A percentile compares a stretch with the other conserved stretches of the same genome.
These are phyloP conservation scores for Herpetomonas tarakana DNA, from an alignment of 208 protist species.

Conservation along the genomic window DNA sequence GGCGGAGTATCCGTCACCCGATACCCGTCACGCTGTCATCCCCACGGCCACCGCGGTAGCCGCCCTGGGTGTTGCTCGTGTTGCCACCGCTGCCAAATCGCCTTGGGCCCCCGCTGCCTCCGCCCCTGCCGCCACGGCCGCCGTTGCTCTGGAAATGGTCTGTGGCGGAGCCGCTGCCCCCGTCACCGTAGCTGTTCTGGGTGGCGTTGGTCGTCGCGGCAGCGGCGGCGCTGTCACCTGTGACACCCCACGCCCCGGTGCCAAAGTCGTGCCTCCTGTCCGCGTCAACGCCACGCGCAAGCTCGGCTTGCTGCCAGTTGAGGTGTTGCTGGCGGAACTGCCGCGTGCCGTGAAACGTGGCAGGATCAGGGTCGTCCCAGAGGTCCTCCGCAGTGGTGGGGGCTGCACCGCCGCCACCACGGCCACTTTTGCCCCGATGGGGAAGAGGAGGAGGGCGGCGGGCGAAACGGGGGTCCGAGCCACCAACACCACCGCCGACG, in stretches of 20 bases:
- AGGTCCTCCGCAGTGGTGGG: constrained; percentile 29
- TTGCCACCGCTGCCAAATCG: background rate
- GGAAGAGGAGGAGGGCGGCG: constrained; percentile 18
- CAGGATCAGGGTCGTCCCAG: constrained; percentile 81
- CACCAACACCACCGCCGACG: constrained; percentile 10
- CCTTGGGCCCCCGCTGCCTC: too few relatives aligned
- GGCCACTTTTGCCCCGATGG: constrained; percentile 9
- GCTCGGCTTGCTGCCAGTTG: constrained; percentile 78
- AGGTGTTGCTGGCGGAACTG: constrained; percentile 46
- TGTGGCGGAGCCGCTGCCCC: too few relatives aligned
- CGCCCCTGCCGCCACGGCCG: too few relatives aligned
- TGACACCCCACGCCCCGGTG: constrained; percentile 6
- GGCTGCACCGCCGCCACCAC: constrained; percentile 10
- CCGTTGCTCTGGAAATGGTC: background rate
- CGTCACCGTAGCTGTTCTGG: too few relatives aligned
- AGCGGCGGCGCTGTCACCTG: background rate
- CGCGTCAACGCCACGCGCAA: constrained; percentile 15
- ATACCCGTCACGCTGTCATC: too few relatives aligned
- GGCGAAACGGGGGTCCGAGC: constrained; percentile 23
- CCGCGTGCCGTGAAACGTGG: constrained; percentile 62
- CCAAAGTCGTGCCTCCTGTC: constrained; percentile 13
- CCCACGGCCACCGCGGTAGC: too few relatives aligned
- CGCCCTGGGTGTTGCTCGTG: background rate
- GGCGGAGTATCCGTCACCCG: too few relatives aligned
- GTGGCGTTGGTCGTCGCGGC: too few relatives aligned